Evolutionary conservation across 148 eudicot species (phyloP), one percentile per base, ranked within the genome.

Genomic region (Rhododendron griersonianum): DNA sequence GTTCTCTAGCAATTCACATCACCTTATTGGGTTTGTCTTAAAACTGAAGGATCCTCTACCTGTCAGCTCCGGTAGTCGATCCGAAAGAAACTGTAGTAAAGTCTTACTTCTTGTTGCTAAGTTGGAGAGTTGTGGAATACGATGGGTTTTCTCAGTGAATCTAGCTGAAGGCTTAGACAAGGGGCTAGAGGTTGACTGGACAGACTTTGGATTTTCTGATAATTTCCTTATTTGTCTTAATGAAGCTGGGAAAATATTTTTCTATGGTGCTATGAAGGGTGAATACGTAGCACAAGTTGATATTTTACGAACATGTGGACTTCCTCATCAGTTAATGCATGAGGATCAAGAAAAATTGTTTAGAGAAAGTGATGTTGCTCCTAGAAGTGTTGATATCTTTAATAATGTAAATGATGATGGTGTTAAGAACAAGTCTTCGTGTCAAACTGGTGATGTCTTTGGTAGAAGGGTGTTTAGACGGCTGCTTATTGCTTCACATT

Each of bases 201-300:
- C 89, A 77, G 99, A 97, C 90, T 97, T 95, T 84, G 92, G 90
- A 65, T 92, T 97, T 87, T 93, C 94, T 88, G 93, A 91, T 83
- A 88, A 87, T 78, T 91, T 90, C 90, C 95, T 97, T 83, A 84
- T 97, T 89, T 94, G 95, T 87, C 99, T 97, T 59, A 91, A 91
- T 90, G 85, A 89, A 75, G 89, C 82, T 88, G 99, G 99, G 10
- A 87, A 89, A 10, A 80, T 97, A 79, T 86, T 81, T 80, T 88
- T 95, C 85, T 93, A 92, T 89, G 90, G 87, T 81, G 92, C 91
- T 37, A 83, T 85, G 85, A 94, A 92, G 65, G 99, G 99, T 83
- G 95, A 89, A 80, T 89, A 88, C 89, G 84, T 95, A 80, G 89
- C 90, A 65, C 85, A 85, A 87, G 45, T 95, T 81, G 91, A 93